A percentile compares a stretch with the other conserved stretches of the same genome.
These are phyloP conservation scores for Aleurites moluccanus DNA, from an alignment of 441 rosid genomes.

Conservation along the genomic window DNA sequence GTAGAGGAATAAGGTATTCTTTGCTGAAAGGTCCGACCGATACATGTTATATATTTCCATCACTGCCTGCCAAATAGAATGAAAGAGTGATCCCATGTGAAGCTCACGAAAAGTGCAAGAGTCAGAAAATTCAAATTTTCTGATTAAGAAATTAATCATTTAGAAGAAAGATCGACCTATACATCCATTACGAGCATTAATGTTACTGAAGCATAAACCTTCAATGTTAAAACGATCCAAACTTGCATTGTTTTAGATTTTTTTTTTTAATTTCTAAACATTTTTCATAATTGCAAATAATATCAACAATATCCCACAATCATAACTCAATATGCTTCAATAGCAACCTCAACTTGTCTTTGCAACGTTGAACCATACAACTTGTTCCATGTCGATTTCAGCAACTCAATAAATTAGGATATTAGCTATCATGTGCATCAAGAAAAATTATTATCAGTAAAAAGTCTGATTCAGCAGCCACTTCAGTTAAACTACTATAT, in stretches of 20 bases:
- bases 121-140: neutral
- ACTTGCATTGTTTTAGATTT: neutral
- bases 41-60: constrained; percentile 97
- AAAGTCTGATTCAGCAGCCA: neutral
- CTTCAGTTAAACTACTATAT: neutral
- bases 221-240: neutral
- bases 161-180: neutral
- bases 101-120: neutral
- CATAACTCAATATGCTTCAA: neutral
- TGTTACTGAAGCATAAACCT: neutral
- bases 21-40: constrained; percentile 70
- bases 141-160: neutral
- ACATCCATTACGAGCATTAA: neutral
- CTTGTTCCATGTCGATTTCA: neutral
- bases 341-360: constrained; percentile 3
- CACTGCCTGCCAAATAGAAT: constrained; percentile 69
- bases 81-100: neutral
- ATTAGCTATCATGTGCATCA: neutral
- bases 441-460: neutral
- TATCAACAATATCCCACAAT: neutral
- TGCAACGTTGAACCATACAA: neutral
- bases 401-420: neutral
- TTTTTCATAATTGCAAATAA: neutral
- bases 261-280: neutral
- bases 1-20: constrained; percentile 68